Base-by-base conservation (phyloP, 257 asterid genomes). In the Leptodermis oblonga region DNA sequence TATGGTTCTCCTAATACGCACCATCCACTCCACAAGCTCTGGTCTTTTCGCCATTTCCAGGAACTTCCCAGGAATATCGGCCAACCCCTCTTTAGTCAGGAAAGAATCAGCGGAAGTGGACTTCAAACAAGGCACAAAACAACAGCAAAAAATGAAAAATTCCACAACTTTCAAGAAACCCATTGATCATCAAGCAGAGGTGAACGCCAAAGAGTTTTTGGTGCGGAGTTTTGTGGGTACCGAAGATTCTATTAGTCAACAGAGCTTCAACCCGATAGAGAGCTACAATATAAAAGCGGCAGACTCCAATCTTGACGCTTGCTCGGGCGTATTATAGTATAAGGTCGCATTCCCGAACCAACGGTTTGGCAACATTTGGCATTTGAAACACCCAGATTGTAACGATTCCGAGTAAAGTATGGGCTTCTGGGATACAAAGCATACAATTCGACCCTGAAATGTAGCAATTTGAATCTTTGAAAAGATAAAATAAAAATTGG, bases 1-100 rank as follows among this genome's bases (percentile, higher is more conserved):
- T 20, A 88, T 30, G 3, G 62, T 36, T 81, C 90, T 83, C 78
- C 92, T 80, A 70, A 88, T 79, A 39, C 48, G 74, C 62, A 81
- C 89, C 86, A 86, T 83, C 80, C 86, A 83, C 23, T 86, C 86
- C 55, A 72, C 70, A 55, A 85, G 58, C n/a, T 83, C 82, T 7
- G 80, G 63, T 4, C 69, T 79, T 83, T 83, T 83, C 30, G 92
- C 90, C 65, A 74, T 74, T 58, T 78, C 56, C 68, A 88, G 70
- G 62, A 83, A 82, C 62, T 73, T 77, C 62, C 68, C 65, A 39
- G 90, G 85, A 69, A 82, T 84, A 48, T 84, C 82, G 42, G 74
- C 36, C 9, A 45, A 70, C 52, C 68, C 76, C 54, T 76, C 68
- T 65, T 63, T 72, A 77, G 54, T 81, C 43, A 72, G 68, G 23